A percentile compares a stretch with the other conserved stretches of the same genome.
Conservation (phyloP, 495 filamentous ascomycete species). For the Tuber aestivum region DNA sequence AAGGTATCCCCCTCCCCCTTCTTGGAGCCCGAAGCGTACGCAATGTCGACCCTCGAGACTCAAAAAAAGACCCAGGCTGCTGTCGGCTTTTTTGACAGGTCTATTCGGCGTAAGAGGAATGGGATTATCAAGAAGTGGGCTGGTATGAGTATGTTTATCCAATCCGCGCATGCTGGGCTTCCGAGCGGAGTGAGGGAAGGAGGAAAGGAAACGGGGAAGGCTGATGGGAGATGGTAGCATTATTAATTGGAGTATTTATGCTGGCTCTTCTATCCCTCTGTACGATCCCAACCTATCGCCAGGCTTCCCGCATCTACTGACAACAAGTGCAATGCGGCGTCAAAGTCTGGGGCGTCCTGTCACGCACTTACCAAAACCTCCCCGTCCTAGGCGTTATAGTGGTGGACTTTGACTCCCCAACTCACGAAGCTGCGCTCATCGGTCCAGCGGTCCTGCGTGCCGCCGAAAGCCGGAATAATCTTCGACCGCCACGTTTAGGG, state of each 20-base stretch:
- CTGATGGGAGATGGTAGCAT: neutral
- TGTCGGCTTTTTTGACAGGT: conserved; percentile 1
- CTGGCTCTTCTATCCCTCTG: conserved; percentile 12
- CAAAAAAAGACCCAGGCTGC: neutral
- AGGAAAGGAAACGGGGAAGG: neutral
- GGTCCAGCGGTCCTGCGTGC: conserved; percentile 52
- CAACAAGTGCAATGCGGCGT: neutral
- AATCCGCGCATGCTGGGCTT: neutral
- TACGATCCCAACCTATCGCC: neutral
- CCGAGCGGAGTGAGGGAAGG: neutral
- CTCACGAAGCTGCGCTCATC: conserved; percentile 51
- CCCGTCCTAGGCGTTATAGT: conserved; percentile 53
- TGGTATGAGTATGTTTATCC: conserved; percentile 13
- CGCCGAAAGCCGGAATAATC: conserved; percentile 43
- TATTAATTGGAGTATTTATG: conserved; percentile 9
- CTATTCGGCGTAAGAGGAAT: conserved; percentile 10
- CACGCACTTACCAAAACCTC: conserved; percentile 49
- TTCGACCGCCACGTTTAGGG: conserved; percentile 46
- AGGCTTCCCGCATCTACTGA: neutral
- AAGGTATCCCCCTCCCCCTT: neutral
- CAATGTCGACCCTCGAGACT: neutral
- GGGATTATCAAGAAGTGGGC: conserved; percentile 7
- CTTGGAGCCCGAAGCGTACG: neutral
- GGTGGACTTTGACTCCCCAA: conserved; percentile 58
- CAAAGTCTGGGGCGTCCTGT: conserved; percentile 55